A percentile compares a stretch with the other conserved stretches of the same genome.
Conservation (phyloP, 2,329 filamentous ascomycete genomes). For the Stemphylium beticola region DNA sequence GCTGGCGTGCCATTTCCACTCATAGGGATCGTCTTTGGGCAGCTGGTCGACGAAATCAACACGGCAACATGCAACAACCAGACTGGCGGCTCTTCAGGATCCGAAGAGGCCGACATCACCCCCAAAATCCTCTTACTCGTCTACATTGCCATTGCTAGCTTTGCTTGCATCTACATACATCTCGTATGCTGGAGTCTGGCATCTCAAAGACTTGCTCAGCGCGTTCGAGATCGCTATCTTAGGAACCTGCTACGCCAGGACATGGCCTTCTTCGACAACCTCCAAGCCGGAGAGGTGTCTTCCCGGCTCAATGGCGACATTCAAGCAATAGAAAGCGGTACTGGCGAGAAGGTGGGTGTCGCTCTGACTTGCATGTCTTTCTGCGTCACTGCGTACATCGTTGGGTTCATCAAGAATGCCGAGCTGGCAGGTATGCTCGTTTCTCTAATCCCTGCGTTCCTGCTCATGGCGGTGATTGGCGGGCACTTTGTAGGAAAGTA, state of each 20-base stretch:
- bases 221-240: slow-evolving; percentile 67
- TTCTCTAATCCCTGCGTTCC: slow-evolving; percentile 67
- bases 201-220: slow-evolving; percentile 67
- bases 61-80: slow-evolving; percentile 58
- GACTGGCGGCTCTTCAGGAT: slow-evolving; percentile 22
- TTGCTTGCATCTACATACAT: slow-evolving; percentile 69
- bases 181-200: slow-evolving; percentile 68
- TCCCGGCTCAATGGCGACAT: slow-evolving; percentile 70
- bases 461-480: slow-evolving; percentile 64
- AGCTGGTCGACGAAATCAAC: slow-evolving; percentile 68
- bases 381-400: slow-evolving; percentile 70
- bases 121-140: slow-evolving; percentile 66
- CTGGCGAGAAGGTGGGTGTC: slow-evolving; percentile 73
- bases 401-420: slow-evolving; percentile 70
- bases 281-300: slow-evolving; percentile 67
- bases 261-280: slow-evolving; percentile 67
- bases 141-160: slow-evolving; percentile 68
- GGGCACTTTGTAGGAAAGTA: slow-evolving; percentile 63
- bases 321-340: slow-evolving; percentile 69
- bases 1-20: slow-evolving; percentile 69
- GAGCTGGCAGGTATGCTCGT: slow-evolving; percentile 69
- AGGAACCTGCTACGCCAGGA: slow-evolving; percentile 65
- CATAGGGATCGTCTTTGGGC: slow-evolving; percentile 68
- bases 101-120: slow-evolving; percentile 56
- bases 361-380: slow-evolving; percentile 67